Base-by-base conservation (phyloP, 192 early-diverging fungal species). In the Coemansia sp. region DNA sequence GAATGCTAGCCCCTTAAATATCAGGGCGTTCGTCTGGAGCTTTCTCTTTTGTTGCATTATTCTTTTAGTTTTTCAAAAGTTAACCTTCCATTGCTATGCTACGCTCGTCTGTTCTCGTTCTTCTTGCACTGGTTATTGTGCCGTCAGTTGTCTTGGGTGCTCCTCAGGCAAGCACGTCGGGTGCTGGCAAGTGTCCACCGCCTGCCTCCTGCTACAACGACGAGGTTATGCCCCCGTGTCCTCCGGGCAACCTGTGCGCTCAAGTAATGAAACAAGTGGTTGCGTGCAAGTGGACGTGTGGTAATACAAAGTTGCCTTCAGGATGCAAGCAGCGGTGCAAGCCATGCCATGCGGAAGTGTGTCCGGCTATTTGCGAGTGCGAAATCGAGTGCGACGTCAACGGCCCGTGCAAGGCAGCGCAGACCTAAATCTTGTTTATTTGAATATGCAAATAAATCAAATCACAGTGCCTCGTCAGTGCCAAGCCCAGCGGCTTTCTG, bases 321-420 rank as follows among this genome's bases (percentile, higher is more conserved):
- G 60, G 31, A 9, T 75, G 74, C 25, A 54, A 26, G 21, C 51
- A 53, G 50, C 63, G 74, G 23, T 75, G 74, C 51, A 69, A 66
- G 47, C 74, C 74, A 1, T 75, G 74, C 61, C 64, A 68, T 28
- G 46, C 60, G 0, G 74, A 67, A 21, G 17, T 71, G 3, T 75
- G 74, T 21, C 1, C 49, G 0, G 55, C 19, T 3, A 34, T 68
- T 3, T 76, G 74, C 44, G 31, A 63, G 17, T 75, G 74, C 51
- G 74, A 75, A 38, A 75, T 75, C 42, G 64, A 63, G 11, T 75
- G 74, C 11, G 28, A 40, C 6, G 7, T 47, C 3, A 6, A 47
- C 15, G 65, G 66, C 1, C 62, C 66, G 0, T 74, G 72, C 66
- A 65, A 57, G 31, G 60, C 54, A 19, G 10, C 21, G 15, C 3